Evolutionary conservation across 1,139 yeast genomes (phyloP), one percentile per base, ranked within the genome.

Genomic region (Taiozyma sp.): DNA sequence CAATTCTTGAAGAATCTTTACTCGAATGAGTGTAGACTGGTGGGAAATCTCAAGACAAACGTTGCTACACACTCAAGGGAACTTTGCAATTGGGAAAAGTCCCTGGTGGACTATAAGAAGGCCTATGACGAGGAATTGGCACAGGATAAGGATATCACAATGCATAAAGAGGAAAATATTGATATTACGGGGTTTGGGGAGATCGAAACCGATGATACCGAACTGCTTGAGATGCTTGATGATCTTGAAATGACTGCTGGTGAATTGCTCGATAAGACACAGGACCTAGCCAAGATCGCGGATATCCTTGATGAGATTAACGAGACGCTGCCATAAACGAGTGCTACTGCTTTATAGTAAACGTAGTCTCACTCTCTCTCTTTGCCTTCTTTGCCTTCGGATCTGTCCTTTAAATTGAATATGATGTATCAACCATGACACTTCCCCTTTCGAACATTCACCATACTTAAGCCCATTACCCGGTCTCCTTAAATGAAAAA

Each of bases 11-110:
- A 53, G 34, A 53, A 51, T 34, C 24, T 57, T 4, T 50, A 52
- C 13, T 51, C 59, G 3, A 55, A 55, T 42, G 63, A 61, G 40
- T 8, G 53, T 28, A 47, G 53, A 26, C 43, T 57, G 21, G 49
- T 59, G 2, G 49, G 56, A 2, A 47, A 37, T 0, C 37, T 61
- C 19, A 51, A 53, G 21, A 50, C 49, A 16, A 32, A 56, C 1
- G 26, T 55, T 8, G 42, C 37, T 1, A 29, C 43, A 5, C 59
- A 58, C 19, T 47, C 43, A 10, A 43, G 28, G 7, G 52, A 57
- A 6, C 29, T 47, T 10, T 47, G 46, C n/a, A 49, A 47, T 10
- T 11, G 56, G 42, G 30, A 39, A 13, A 48, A 45, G 32, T 53
- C 49, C 21, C 50, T 56, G 0, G 28, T 43, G 2, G 45, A 52